Base-by-base conservation (phyloP, 2,329 filamentous ascomycete genomes). In the Trichoderma koningiopsis region DNA sequence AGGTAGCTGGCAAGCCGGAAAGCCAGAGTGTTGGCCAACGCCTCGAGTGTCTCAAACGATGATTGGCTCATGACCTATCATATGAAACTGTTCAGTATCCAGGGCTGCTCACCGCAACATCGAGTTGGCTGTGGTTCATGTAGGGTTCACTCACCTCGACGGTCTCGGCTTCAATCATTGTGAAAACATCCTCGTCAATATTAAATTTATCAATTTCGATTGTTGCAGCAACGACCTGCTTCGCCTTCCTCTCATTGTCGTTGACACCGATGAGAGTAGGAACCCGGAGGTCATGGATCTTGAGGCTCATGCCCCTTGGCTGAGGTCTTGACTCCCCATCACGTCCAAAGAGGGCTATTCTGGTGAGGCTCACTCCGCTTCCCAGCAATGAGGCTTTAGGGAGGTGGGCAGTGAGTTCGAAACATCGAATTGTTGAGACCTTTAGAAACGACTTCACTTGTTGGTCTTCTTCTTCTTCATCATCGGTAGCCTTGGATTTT, bases 191-290 rank as follows among this genome's bases (percentile, higher is more conserved):
- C 24, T 78, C 77, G 13, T 73, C 72, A 11, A 76, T 77, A 49
- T 80, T 76, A 57, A 85, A 82, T 62, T 81, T 79, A 68, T 92
- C 89, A 61, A 93, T 80, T 77, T 87, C 86, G 13, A 92, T 77
- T 68, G 86, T 89, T 11, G 87, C 84, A 19, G 91, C 79, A 1
- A 93, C 85, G 63, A 90, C 85, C 79, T 94, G 91, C 79, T 88
- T 91, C 4, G 83, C 85, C 43, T 80, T 72, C 71, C 92, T 82
- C 83, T 94, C 92, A 74, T 93, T 91, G 27, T 82, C 78, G 74
- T 94, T 93, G 33, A 94, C 86, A 0, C 92, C 92, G 58, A 94
- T 87, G 61, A 94, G 77, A 37, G 88, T 89, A 31, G 91, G 89
- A 11, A 93, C 83, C 47, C 84, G 84, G 62, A 94, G 77, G 24